These are phyloP conservation scores for Carex parvula DNA, from an alignment of 176 grass and related monocot genomes.

Conservation along the genomic window DNA sequence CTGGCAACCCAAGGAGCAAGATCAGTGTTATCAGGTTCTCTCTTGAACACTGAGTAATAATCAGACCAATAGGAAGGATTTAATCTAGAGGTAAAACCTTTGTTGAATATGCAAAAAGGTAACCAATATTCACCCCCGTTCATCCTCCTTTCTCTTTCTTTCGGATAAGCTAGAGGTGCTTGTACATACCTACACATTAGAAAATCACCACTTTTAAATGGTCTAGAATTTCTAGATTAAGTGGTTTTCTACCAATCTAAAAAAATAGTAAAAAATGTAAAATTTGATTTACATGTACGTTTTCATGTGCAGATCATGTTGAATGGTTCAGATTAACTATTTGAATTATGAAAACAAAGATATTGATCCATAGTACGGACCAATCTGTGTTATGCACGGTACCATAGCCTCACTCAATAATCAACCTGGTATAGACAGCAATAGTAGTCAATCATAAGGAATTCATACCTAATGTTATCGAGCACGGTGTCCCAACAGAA, in stretches of 20 bases:
- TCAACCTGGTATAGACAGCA: neutral
- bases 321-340: no score
- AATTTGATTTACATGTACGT: no score
- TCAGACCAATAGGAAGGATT: slow-evolving; percentile 73
- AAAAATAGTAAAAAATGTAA: no score
- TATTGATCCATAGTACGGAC: no score
- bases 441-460: neutral
- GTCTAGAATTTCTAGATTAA: no score
- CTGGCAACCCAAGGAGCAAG: slow-evolving; percentile 89
- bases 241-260: no score
- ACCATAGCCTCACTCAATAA: no score
- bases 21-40: slow-evolving; percentile 81
- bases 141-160: slow-evolving; percentile 75
- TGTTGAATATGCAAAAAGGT: slow-evolving; percentile 81
- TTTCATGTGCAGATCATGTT: no score
- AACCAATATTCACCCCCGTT: slow-evolving; percentile 65
- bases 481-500: slow-evolving; percentile 92
- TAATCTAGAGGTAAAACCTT: slow-evolving; percentile 66
- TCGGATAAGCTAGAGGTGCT: slow-evolving; percentile 83
- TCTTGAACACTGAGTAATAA: slow-evolving; percentile 76
- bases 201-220: no score
- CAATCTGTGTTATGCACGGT: no score
- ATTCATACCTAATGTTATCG: slow-evolving; percentile 71
- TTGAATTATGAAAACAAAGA: no score
- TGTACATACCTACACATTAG: slow-evolving; percentile 63